phyloP scores from a whole-genome alignment of 2,329 filamentous ascomycete genomes.

The Blastomyces silverae region DNA sequence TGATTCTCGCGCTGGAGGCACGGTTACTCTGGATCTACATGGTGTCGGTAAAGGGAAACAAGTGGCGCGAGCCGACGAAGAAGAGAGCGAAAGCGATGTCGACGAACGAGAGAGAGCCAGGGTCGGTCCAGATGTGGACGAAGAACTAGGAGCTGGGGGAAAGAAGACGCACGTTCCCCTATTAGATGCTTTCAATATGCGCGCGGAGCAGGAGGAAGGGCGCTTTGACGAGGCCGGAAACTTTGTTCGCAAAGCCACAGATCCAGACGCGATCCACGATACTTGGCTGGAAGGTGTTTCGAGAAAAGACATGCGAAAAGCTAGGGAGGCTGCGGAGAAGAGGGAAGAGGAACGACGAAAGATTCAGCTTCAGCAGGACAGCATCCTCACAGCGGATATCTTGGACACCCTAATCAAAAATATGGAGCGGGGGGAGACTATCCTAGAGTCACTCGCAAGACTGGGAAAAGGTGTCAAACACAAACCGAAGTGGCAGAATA shows the following conservation, averaged over 20 bases:
- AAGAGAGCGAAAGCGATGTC: constrained; percentile 49
- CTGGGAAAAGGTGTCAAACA: constrained; percentile 59
- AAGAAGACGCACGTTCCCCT: constrained; percentile 91
- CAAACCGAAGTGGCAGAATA: constrained; percentile 55
- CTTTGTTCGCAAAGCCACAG: constrained; percentile 78
- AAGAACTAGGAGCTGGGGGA: constrained; percentile 81
- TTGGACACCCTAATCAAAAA: constrained; percentile 64
- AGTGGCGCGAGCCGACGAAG: constrained; percentile 57
- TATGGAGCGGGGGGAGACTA: constrained; percentile 74
- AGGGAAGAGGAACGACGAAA: constrained; percentile 69
- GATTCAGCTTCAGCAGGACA: constrained; percentile 67
- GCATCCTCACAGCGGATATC: constrained; percentile 64
- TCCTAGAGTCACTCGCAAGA: constrained; percentile 77
- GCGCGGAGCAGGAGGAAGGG: constrained; percentile 82
- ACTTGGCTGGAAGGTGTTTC: constrained; percentile 86
- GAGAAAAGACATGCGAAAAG: constrained; percentile 87
- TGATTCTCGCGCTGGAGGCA: constrained; percentile 65
- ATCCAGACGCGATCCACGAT: constrained; percentile 87
- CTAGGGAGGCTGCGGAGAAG: constrained; percentile 79
- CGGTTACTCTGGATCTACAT: constrained; percentile 53
- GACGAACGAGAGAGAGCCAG: constrained; percentile 64
- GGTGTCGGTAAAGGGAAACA: constrained; percentile 48
- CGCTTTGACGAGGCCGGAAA: constrained; percentile 87
- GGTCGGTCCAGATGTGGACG: constrained; percentile 69
- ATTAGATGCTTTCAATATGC: constrained; percentile 94